A percentile compares a stretch with the other conserved stretches of the same genome.
Conservation (phyloP, 1,284 basidiomycete genomes). For the Coniophora puteana region DNA sequence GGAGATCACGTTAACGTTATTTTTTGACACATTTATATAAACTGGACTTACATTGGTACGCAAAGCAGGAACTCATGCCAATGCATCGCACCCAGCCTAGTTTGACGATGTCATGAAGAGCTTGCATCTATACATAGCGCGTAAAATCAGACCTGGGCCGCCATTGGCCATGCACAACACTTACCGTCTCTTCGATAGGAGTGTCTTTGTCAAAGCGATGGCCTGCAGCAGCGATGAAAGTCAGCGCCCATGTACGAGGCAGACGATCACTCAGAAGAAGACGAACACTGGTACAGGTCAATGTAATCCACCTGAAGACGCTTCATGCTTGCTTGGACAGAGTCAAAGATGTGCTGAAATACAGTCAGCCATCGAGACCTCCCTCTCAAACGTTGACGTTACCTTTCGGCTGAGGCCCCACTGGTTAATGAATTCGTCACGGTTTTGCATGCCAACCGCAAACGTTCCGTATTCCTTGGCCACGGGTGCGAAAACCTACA, state of each 20-base stretch:
- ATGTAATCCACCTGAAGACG: constrained; percentile 70
- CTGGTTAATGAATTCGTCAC: constrained; percentile 56
- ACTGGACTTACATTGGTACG: constrained; percentile 32
- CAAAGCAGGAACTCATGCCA: constrained; percentile 45
- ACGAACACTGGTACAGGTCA: constrained; percentile 59
- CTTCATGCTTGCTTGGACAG: constrained; percentile 61
- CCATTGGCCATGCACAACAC: neutral
- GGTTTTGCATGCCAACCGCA: constrained; percentile 25
- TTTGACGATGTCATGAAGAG: constrained; percentile 54
- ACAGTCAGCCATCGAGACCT: neutral
- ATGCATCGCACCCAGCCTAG: constrained; percentile 54
- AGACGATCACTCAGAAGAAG: neutral
- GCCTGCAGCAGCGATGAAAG: constrained; percentile 14
- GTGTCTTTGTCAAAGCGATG: constrained; percentile 28
- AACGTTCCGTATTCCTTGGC: constrained; percentile 23
- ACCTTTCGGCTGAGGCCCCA: constrained; percentile 51
- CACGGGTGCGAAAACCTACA: constrained; percentile 36
- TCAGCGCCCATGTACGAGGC: too few relatives aligned
- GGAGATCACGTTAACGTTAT: constrained; percentile 7
- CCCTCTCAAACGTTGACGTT: neutral
- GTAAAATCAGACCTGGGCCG: neutral
- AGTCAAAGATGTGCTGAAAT: constrained; percentile 63
- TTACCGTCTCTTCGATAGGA: constrained; percentile 30
- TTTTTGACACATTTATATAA: neutral
- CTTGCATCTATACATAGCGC: constrained; percentile 40